These are phyloP conservation scores for Calonectria leucothoes DNA, from an alignment of 2,329 filamentous ascomycete species.

Conservation along the genomic window DNA sequence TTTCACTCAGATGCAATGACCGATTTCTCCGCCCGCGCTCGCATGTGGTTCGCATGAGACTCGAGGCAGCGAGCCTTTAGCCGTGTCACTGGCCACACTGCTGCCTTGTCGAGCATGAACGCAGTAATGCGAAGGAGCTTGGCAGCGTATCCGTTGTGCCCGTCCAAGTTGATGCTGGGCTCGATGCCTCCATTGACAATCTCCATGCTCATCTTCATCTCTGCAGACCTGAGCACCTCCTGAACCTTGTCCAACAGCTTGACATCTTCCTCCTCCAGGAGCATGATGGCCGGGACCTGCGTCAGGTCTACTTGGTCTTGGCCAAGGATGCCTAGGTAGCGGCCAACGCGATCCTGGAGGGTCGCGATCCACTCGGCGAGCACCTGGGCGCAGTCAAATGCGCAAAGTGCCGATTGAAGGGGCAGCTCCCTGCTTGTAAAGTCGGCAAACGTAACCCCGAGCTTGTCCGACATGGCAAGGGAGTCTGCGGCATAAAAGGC, in stretches of 20 bases:
- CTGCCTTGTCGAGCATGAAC: slow-evolving; percentile 87
- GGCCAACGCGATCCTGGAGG: slow-evolving; percentile 92
- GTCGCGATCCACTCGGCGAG: slow-evolving; percentile 95
- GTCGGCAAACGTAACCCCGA: slow-evolving; percentile 87
- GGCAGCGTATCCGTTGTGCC: slow-evolving; percentile 81
- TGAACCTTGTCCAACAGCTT: slow-evolving; percentile 87
- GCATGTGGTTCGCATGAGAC: slow-evolving; percentile 64
- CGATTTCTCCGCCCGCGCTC: slow-evolving; percentile 64
- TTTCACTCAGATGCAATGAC: slow-evolving; percentile 53
- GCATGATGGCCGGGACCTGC: slow-evolving; percentile 87
- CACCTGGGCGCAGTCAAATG: slow-evolving; percentile 93
- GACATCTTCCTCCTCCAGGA: slow-evolving; percentile 91
- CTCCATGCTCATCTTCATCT: slow-evolving; percentile 79
- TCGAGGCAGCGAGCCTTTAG: slow-evolving; percentile 68
- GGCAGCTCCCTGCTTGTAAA: slow-evolving; percentile 87
- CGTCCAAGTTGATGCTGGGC: slow-evolving; percentile 64
- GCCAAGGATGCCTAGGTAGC: slow-evolving; percentile 87
- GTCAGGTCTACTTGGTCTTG: slow-evolving; percentile 82
- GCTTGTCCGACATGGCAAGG: slow-evolving; percentile 86
- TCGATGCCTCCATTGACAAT: slow-evolving; percentile 61
- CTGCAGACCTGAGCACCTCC: slow-evolving; percentile 80
- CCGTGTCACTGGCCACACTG: slow-evolving; percentile 83
- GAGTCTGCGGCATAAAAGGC: slow-evolving; percentile 96
- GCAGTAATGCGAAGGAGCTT: slow-evolving; percentile 88
- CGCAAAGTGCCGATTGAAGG: slow-evolving; percentile 90